phyloP scores from a whole-genome alignment of 352 stramenopile species.

The Phytopythium montanum region DNA sequence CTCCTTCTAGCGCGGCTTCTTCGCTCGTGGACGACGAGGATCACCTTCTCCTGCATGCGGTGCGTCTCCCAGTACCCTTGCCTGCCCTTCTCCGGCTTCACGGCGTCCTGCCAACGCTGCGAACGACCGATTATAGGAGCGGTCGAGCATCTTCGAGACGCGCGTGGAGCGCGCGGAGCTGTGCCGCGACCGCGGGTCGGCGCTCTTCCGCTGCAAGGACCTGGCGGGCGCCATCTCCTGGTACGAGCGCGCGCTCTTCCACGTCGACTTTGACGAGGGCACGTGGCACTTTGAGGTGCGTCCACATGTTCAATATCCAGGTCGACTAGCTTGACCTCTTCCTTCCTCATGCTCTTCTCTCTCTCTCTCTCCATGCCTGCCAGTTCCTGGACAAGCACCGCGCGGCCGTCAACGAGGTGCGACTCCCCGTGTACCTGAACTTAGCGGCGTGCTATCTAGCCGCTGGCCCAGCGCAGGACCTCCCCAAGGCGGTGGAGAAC shows the following conservation, averaged over 20 bases:
- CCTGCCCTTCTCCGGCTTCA: not conserved
- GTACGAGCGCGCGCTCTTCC: conserved; percentile 75
- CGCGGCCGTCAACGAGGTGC: conserved; percentile 64
- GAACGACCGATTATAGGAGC: conserved; percentile 33
- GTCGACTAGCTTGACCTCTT: too few species aligned
- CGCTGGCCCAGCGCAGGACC: conserved; percentile 30
- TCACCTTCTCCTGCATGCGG: conserved; percentile 30
- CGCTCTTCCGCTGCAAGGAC: conserved; percentile 51
- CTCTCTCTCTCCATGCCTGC: not conserved
- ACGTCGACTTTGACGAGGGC: conserved; percentile 84
- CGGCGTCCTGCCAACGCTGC: not conserved
- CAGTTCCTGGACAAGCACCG: conserved; percentile 76
- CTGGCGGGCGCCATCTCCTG: conserved; percentile 43
- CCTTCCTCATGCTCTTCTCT: not conserved
- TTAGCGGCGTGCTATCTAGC: conserved; percentile 70
- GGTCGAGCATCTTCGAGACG: conserved; percentile 83
- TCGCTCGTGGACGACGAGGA: conserved; percentile 14
- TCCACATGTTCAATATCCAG: too few species aligned
- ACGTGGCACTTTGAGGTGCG: conserved; percentile 83
- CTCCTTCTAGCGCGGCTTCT: not conserved
- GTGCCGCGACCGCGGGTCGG: conserved; percentile 66
- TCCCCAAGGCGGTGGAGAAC: conserved; percentile 61
- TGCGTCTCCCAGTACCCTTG: conserved; percentile 10
- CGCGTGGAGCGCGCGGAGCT: conserved; percentile 58
- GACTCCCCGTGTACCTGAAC: conserved; percentile 77